Percentiles rank a stretch among this genome's conserved stretches.
Conservation (phyloP, 2,329 filamentous ascomycete genomes). For the Penicillium sp. region DNA sequence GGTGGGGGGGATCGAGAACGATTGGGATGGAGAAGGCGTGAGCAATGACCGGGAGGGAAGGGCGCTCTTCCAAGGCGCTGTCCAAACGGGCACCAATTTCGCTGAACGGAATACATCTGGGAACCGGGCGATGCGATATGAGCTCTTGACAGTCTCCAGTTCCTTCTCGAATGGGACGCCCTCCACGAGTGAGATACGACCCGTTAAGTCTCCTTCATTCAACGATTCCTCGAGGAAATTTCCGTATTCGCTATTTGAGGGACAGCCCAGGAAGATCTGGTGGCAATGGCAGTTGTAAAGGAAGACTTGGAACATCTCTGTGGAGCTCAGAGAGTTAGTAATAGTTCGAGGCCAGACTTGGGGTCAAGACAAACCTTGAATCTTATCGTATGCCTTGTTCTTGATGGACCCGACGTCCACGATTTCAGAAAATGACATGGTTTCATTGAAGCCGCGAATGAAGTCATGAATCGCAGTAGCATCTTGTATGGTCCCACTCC, state of each 20-base stretch:
- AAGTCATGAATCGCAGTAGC: slow-evolving; percentile 50
- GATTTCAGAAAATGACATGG: slow-evolving; percentile 51
- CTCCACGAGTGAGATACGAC: slow-evolving; percentile 56
- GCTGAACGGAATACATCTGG: slow-evolving; percentile 53
- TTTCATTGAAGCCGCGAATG: slow-evolving; percentile 55
- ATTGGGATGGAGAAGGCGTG: slow-evolving; percentile 38
- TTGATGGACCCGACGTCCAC: slow-evolving; percentile 48
- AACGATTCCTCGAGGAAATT: slow-evolving; percentile 51
- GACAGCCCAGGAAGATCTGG: slow-evolving; percentile 60
- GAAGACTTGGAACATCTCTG: slow-evolving; percentile 56
- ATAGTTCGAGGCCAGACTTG: background rate
- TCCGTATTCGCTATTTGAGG: slow-evolving; percentile 56
- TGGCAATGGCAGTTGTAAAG: slow-evolving; percentile 60
- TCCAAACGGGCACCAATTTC: slow-evolving; percentile 45
- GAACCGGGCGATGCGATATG: slow-evolving; percentile 52
- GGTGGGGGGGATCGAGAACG: slow-evolving; percentile 22
- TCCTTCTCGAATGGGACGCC: slow-evolving; percentile 57
- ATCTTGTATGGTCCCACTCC: slow-evolving; percentile 46
- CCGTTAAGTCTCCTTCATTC: slow-evolving; percentile 44
- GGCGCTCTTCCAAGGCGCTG: slow-evolving; percentile 33
- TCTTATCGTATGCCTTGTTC: slow-evolving; percentile 49
- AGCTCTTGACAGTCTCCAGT: slow-evolving; percentile 46
- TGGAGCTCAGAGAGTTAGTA: slow-evolving; percentile 23
- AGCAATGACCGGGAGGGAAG: slow-evolving; percentile 30
- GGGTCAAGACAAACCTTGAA: slow-evolving; percentile 39